Evolutionary conservation across 129 eudicot species (phyloP), one percentile per base, ranked within the genome.

Genomic region (Heracleum sosnowskyi): DNA sequence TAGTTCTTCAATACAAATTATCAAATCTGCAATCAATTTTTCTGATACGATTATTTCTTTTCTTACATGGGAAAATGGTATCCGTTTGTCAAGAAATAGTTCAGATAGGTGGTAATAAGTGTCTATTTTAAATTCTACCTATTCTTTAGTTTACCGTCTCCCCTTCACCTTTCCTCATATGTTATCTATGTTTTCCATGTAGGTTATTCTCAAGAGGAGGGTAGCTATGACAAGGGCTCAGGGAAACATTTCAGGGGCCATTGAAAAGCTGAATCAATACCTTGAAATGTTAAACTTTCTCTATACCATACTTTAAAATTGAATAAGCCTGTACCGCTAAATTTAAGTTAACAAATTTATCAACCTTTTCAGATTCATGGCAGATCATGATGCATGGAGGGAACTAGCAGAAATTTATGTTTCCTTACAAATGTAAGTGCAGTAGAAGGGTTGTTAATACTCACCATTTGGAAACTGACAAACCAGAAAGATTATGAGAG

Each of bases 301-400:
- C 17, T 60, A 40, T 45, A 49, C 20, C 68, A 22, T 69, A 34
- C 24, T 2, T 57, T 57, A 2, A 26, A 24, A 10, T 10, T 62
- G 35, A 62, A n/a, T n/a, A 31, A 28, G 17, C 42, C 29, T 12
- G 36, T 69, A 20, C 8, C 3, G 6, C n/a, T 37, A 36, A 63
- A 40, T 29, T 1, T 77, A 62, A 40, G 3, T 39, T 42, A 35
- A 7, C 34, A 66, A 60, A 66, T 24, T 78, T 53, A 74, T 36
- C 35, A 39, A 24, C 34, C 44, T 49, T 79, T 68, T 41, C 73
- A 90, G 98, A 83, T 95, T 92, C 84, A 95, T 95, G 99, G 99
- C 97, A 77, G 99, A 95, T 86, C 94, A 90, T 83, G 99, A 95
- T 86, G 97, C 96, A 20, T 95, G 99, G 99, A 95, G 97, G 76